Base-by-base conservation (phyloP, 2,329 filamentous ascomycete genomes). In the Aspergillus alliaceus region DNA sequence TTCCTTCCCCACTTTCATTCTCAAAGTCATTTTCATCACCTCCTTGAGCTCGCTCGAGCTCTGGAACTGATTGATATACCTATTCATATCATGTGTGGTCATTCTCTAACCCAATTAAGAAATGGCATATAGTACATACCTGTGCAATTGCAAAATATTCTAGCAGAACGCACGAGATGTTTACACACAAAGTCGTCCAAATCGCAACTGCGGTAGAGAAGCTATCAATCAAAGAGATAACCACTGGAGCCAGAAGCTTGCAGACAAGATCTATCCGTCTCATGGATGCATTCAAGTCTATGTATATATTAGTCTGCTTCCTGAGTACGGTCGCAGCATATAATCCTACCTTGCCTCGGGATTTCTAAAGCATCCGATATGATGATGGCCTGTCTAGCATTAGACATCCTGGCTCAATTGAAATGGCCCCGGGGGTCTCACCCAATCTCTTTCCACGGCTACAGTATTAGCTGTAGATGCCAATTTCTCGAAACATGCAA, bases 381-480 rank as follows among this genome's bases (percentile, higher is more conserved):
- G 12, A 73, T 68, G 46, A 74, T 67, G 4, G 65, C 66, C 71
- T 72, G 27, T 15, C 5, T 1, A 6, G n/a, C 29, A 31, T 58
- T 44, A 61, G 46, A 9, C 20, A n/a, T 14, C 15, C 32, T 54
- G 18, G 35, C 12, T 18, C 20, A 3, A 24, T 27, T 6, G 1
- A 48, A 9, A 34, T n/a, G 15, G 7, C 9, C 9, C n/a, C 4
- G 20, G 22, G 3, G 3, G 8, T 22, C 71, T 50, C 60, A 78
- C 73, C 88, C 89, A 91, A 64, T 92, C 89, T 65, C 86, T 78
- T 69, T 91, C 89, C 0, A 92, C 81, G 0, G 89, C 79, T 1
- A 91, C 83, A 0, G 84, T 78, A 67, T 91, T 91, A 69, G 85
- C 80, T 6, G 87, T 79, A 1, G 86, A 80, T 14, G 79, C 80